Base-by-base conservation (phyloP, 306 rosid species). In the Oxytropis ochrocephala region DNA sequence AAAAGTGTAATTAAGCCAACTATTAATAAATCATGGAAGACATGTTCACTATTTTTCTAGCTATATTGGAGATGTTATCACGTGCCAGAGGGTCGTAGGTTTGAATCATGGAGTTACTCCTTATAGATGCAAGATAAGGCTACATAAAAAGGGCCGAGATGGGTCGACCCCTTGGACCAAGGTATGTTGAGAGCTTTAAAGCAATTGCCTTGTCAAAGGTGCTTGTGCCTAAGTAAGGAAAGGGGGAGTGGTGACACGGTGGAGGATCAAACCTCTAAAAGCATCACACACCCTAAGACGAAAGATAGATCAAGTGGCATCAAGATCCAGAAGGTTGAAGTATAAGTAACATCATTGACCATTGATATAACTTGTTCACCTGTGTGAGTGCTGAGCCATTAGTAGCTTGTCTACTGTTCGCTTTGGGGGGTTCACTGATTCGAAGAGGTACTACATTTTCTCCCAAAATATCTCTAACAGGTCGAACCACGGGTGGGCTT, bases 391-490 rank as follows among this genome's bases (percentile, higher is more conserved):
- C 75, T 14, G 80, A 68, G 79, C 81, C 82, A 69, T 87, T 90
- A 72, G 85, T 32, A 61, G 80, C 79, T 82, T 79, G 86, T 58
- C 77, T 78, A 67, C 58, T 72, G 74, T 78, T 82, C 39, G 81
- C 74, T 82, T 85, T 88, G 44, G 97, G 97, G 16, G 95, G 97
- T 86, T 85, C 95, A 79, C 79, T 88, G 12, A 93, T 80, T 74
- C 94, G 95, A 47, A 88, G 96, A 72, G 96, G 96, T 70, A 81
- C 72, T 11, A 73, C 72, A 64, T 81, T 90, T 67, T 90, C 98
- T 29, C 97, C 98, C 82, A 93, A 81, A 80, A 90, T 88, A 35
- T 93, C 98, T 75, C 97, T 90, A 59, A 93, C 90, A 66, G 98
- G 97, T 50, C 96, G 86, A 36, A 79, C 86, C 38, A 84, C 68